A percentile compares a stretch with the other conserved stretches of the same genome.
These are phyloP conservation scores for Globisporangium abappressorium DNA, from an alignment of 352 stramenopile species.

Conservation along the genomic window DNA sequence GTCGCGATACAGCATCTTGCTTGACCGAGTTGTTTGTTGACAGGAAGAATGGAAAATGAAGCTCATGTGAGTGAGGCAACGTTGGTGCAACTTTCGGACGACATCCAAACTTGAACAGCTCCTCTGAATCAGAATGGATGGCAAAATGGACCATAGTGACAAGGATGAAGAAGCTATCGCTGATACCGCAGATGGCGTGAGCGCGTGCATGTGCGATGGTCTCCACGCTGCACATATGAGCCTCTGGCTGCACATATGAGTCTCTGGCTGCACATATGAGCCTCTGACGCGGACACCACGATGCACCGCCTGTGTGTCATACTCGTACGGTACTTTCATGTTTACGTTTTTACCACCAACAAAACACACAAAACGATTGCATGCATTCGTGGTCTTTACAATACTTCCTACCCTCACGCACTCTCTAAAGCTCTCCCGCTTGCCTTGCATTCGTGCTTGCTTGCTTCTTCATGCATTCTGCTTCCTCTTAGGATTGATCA, in stretches of 20 bases:
- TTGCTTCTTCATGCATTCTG: neutral
- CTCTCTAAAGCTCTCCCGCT: neutral
- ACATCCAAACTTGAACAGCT: neutral
- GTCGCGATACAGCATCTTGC: slow-evolving; percentile 53
- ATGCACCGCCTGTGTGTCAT: neutral
- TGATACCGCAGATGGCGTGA: neutral
- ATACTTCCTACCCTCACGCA: neutral
- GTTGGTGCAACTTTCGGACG: slow-evolving; percentile 2
- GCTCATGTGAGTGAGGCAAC: neutral
- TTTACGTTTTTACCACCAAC: neutral
- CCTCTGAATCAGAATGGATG: neutral
- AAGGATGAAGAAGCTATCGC: neutral
- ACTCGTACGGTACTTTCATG: neutral
- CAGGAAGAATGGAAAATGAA: neutral
- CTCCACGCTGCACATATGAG: too few species aligned
- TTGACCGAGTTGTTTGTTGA: neutral
- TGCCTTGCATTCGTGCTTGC: neutral
- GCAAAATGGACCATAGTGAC: neutral
- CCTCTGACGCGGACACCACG: too few species aligned
- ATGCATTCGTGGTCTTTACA: neutral
- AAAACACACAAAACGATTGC: neutral
- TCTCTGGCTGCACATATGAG: too few species aligned
- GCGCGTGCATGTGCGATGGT: too few species aligned
- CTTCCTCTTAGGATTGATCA: neutral
- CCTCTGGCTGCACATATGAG: too few species aligned